These are phyloP conservation scores for Ammopiptanthus mongolicus DNA, from an alignment of 306 rosid genomes.

Conservation along the genomic window DNA sequence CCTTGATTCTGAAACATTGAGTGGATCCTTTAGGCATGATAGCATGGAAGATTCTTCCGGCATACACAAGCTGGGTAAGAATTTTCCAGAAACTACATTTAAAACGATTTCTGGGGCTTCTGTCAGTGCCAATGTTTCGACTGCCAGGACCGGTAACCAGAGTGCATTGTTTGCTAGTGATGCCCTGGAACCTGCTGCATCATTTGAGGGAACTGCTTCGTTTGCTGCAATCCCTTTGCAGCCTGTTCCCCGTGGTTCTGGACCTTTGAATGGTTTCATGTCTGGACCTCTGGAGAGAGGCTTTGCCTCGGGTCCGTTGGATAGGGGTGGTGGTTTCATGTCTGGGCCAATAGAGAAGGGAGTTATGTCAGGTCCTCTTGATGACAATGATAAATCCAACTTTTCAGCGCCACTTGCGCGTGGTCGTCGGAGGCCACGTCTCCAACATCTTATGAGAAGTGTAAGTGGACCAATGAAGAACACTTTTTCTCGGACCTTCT, in stretches of 20 bases:
- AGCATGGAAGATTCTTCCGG: slow-evolving; percentile 41
- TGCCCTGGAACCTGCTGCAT: slow-evolving; percentile 54
- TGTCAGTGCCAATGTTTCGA: slow-evolving; percentile 65
- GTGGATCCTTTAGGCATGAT: slow-evolving; percentile 69
- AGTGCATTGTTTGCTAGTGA: slow-evolving; percentile 47
- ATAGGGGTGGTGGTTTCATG: slow-evolving; percentile 56
- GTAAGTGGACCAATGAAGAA: slow-evolving; percentile 63
- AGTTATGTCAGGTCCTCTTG: slow-evolving; percentile 71
- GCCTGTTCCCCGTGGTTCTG: slow-evolving; percentile 67
- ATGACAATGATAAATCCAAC: slow-evolving; percentile 51
- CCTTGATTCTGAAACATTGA: slow-evolving; percentile 61
- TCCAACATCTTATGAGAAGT: slow-evolving; percentile 61
- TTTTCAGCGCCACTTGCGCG: slow-evolving; percentile 61
- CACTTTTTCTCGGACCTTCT: slow-evolving; percentile 57
- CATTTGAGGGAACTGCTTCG: slow-evolving; percentile 61
- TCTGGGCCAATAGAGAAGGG: slow-evolving; percentile 70
- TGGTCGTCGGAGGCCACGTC: slow-evolving; percentile 42
- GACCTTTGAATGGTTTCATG: slow-evolving; percentile 59
- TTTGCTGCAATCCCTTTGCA: slow-evolving; percentile 68
- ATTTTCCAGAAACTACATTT: slow-evolving; percentile 53
- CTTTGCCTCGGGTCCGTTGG: slow-evolving; percentile 57
- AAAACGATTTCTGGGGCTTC: slow-evolving; percentile 65
- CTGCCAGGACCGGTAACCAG: slow-evolving; percentile 58
- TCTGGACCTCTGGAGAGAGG: slow-evolving; percentile 66
- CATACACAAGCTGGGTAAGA: slow-evolving; percentile 32